phyloP scores from a whole-genome alignment of 345 rosid genomes.

The Jatropha curcas region DNA sequence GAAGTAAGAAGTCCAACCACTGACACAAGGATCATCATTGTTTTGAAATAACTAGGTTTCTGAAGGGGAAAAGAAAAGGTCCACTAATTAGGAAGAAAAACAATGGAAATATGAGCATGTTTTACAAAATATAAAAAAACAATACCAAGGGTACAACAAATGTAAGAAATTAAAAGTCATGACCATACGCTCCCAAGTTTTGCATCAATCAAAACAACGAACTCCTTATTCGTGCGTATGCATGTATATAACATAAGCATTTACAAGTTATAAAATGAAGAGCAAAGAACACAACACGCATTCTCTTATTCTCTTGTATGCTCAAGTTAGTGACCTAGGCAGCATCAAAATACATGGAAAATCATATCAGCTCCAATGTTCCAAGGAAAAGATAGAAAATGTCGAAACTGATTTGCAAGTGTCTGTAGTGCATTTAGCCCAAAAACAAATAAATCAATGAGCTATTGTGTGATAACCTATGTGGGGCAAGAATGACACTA shows the following conservation, averaged over 20 bases:
- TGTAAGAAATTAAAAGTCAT: neutral
- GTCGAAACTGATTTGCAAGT: neutral
- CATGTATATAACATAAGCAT: neutral
- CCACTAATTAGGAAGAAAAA: slow-evolving; percentile 13
- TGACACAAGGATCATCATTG: slow-evolving; percentile 57
- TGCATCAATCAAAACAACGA: neutral
- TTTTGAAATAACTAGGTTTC: slow-evolving; percentile 64
- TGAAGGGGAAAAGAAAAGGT: slow-evolving; percentile 30
- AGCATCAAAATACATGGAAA: neutral
- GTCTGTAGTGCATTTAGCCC: neutral
- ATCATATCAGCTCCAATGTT: neutral
- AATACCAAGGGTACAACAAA: neutral
- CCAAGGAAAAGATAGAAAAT: neutral
- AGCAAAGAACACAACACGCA: neutral
- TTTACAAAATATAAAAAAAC: slow-evolving; percentile 4
- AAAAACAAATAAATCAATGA: neutral
- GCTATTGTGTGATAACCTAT: neutral
- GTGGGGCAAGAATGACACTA: neutral
- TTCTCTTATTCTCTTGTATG: neutral
- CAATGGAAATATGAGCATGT: neutral
- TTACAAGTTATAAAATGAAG: neutral
- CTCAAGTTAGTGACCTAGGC: neutral
- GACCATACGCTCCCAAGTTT: neutral
- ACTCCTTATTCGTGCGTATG: neutral
- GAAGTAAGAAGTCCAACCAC: slow-evolving; percentile 56